These are phyloP conservation scores for Austropuccinia psidii DNA, from an alignment of 1,284 basidiomycete genomes.

Conservation along the genomic window DNA sequence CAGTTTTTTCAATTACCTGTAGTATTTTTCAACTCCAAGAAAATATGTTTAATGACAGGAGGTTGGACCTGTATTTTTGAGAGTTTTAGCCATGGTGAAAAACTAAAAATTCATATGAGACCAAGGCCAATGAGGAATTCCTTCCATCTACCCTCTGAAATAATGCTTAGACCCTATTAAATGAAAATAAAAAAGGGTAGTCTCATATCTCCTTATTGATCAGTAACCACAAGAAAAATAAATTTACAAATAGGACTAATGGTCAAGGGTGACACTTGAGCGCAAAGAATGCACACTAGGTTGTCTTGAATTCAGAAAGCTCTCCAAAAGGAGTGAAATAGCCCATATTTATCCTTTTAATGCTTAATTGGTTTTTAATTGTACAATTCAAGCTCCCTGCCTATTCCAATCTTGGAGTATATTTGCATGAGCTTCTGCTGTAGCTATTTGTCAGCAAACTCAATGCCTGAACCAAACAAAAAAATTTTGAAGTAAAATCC, in stretches of 20 bases:
- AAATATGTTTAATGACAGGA: too few relatives aligned
- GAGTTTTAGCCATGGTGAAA: too few relatives aligned
- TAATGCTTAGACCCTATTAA: constrained; percentile 30
- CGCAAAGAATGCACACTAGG: constrained; percentile 4
- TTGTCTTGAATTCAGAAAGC: background rate
- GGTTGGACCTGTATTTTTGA: too few relatives aligned
- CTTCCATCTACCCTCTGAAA: constrained; percentile 32
- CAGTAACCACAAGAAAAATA: too few relatives aligned
- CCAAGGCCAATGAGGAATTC: constrained; percentile 28
- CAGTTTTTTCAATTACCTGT: too few relatives aligned
- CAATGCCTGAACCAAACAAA: constrained; percentile 91
- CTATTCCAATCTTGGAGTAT: too few relatives aligned
- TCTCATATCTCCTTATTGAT: background rate
- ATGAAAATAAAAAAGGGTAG: background rate
- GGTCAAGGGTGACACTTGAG: constrained; percentile 16
- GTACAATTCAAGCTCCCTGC: too few relatives aligned
- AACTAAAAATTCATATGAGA: constrained; percentile 23
- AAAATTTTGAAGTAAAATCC: constrained; percentile 90
- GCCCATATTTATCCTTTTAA: background rate
- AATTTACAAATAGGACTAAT: too few relatives aligned
- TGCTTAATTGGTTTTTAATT: too few relatives aligned
- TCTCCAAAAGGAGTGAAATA: constrained; percentile 22
- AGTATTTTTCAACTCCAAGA: too few relatives aligned
- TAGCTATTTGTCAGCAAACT: constrained; percentile 56
- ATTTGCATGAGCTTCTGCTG: too few relatives aligned